Percentiles rank a stretch among this genome's conserved stretches.
These are phyloP conservation scores for Limtongia smithiae DNA, from an alignment of 805 yeast genomes.

Conservation along the genomic window DNA sequence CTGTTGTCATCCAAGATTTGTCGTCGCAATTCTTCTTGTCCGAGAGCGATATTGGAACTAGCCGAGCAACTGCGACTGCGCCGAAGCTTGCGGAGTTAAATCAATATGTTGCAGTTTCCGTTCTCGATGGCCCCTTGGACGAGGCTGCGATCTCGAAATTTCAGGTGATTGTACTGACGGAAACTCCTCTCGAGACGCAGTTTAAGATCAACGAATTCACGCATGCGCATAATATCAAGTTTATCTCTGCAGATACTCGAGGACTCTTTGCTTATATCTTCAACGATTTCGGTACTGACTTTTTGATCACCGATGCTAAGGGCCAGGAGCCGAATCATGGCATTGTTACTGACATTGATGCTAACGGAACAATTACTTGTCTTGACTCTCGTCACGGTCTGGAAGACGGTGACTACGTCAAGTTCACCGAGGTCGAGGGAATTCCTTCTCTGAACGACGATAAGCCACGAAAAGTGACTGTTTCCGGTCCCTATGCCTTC, in stretches of 20 bases:
- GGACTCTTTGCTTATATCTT: constrained; percentile 88
- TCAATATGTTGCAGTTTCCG: constrained; percentile 81
- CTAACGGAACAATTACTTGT: constrained; percentile 87
- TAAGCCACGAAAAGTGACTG: constrained; percentile 68
- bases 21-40: constrained; percentile 80
- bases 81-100: constrained; percentile 75
- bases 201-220: constrained; percentile 70
- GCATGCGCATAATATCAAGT: constrained; percentile 69
- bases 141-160: constrained; percentile 53
- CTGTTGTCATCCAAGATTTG: constrained; percentile 64
- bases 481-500: constrained; percentile 93
- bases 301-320: constrained; percentile 75
- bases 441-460: constrained; percentile 72
- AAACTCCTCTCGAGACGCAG: constrained; percentile 66
- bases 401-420: constrained; percentile 87
- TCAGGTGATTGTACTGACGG: constrained; percentile 84
- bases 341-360: constrained; percentile 82
- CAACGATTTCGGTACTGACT: constrained; percentile 82
- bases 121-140: constrained; percentile 52
- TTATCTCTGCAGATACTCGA: constrained; percentile 73
- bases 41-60: constrained; percentile 68
- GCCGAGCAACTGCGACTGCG: constrained; percentile 70
- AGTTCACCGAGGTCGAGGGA: constrained; percentile 82
- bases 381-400: constrained; percentile 88
- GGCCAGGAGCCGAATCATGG: constrained; percentile 93